Base-by-base conservation (phyloP, 805 yeast species). In the Hanseniaspora lachancei region DNA sequence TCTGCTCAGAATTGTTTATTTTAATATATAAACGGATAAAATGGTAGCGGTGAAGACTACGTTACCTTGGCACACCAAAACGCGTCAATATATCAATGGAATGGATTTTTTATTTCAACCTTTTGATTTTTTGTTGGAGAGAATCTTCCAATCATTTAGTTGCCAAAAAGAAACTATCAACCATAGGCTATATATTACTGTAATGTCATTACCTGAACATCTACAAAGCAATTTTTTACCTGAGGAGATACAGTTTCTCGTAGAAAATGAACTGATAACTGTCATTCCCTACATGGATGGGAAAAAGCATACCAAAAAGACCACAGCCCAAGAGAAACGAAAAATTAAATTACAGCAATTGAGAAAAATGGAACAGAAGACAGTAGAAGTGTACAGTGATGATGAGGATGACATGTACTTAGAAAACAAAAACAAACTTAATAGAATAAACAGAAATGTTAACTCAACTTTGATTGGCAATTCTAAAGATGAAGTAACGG, bases 221-320 rank as follows among this genome's bases (percentile, higher is more conserved):
- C 70, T 78, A 29, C 77, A 75, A 58, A 70, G 72, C 57, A 78
- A 81, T 16, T 78, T 89, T 53, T 71, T 82, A 39, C 89, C 95
- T 0, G 74, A 81, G 18, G 97, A 91, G 66, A 73, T 89, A 44
- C 85, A 81, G 61, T 93, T 86, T 62, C 71, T 88, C 29, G 93
- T 95, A 1, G 97, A 93, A 64, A 87, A 85, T 66, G 88, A 84
- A 57, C 68, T 66, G 3, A 75, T 89, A 8, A 76, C 80, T 24
- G 82, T 89, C 12, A 74, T 89, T n/a, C 96, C 97, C 5, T 74
- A 93, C 57, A 65, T 68, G 18, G 66, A 70, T n/a, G 68, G 70
- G 2, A 60, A 66, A 24, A 50, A 60, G n/a, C 55, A 57, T 41
- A 49, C 55, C 34, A 54, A 29, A n/a, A 48, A 29, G 29, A 8